Base-by-base conservation (phyloP, 2,329 filamentous ascomycete species). In the Dissoconium aciculare region DNA sequence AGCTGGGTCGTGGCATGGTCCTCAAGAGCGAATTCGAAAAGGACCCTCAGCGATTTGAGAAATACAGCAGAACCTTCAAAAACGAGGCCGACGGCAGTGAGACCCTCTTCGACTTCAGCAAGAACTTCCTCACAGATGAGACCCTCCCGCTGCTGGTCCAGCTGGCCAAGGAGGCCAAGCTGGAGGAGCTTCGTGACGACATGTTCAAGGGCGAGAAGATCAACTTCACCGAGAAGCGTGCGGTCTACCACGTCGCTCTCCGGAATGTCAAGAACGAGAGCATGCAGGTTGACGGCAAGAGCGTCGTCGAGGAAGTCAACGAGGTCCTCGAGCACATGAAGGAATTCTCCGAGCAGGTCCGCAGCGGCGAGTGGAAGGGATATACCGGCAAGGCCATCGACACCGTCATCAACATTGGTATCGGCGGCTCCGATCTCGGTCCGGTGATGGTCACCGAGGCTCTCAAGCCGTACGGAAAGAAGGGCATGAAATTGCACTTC, bases 401-500 rank as follows among this genome's bases (percentile, higher is more conserved):
- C 48, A 95, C 75, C 58, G 87, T 98, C 50, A 63, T 98, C 71
- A 98, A 98, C 62, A 74, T 98, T 53, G 89, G 89, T 53, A 98
- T 98, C 57, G 89, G 89, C 59, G 89, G 89, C 44, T 95, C 89
- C 36, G 89, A 98, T 57, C 79, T 98, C 44, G 89, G 89, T 37
- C 89, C 89, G 17, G 89, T 98, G 56, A 98, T 98, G 89, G 89
- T 98, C 47, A 89, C 85, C 24, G 89, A 98, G 63, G 85, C 89
- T 27, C 73, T 98, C 49, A 95, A 94, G 70, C 71, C 84, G 54
- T 98, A 98, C 58, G 81, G 82, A 28, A 77, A 83, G 55, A 71
- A 75, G 38, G 76, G 78, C 59, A 71, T 84, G 64, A 94, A 76
- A 42, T 71, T 95, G 27, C 87, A 95, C 70, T 98, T 98, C 51